Percentiles rank a stretch among this genome's conserved stretches.
Evolutionary conservation across 352 stramenopile species (phyloP).

Genomic region (Globisporangium barbulae): DNA sequence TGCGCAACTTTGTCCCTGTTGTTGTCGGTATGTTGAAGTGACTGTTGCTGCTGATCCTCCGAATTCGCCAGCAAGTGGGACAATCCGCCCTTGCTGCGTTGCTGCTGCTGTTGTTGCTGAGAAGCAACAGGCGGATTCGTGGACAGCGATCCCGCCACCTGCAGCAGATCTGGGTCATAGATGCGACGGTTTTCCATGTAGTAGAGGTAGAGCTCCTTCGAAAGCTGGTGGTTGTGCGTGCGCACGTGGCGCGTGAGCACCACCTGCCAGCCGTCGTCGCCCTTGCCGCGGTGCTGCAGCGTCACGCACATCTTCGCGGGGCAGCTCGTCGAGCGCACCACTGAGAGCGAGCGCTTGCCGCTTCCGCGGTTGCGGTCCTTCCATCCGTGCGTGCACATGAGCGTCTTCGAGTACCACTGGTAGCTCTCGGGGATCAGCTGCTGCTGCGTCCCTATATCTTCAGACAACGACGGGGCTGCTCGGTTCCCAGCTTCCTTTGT

Average conservation of each 20-base stretch:
- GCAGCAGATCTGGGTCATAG: conserved; percentile 67
- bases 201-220: conserved; percentile 68
- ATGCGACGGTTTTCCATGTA: conserved; percentile 79
- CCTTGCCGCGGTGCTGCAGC: conserved; percentile 42
- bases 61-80: conserved; percentile 14
- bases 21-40: neutral
- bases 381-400: conserved; percentile 81
- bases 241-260: conserved; percentile 74
- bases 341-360: conserved; percentile 59
- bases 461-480: conserved; percentile 2
- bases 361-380: conserved; percentile 62
- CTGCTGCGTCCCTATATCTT: conserved; percentile 6
- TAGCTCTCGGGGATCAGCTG: conserved; percentile 58
- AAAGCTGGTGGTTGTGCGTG: conserved; percentile 71
- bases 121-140: neutral
- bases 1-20: neutral
- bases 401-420: conserved; percentile 81
- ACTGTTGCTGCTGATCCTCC: conserved; percentile 1
- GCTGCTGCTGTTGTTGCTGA: neutral
- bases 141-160: conserved; percentile 8
- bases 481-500: neutral
- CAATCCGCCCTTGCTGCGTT: neutral
- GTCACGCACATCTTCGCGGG: conserved; percentile 81
- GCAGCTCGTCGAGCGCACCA: conserved; percentile 64
- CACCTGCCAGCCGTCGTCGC: conserved; percentile 52